A percentile compares a stretch with the other conserved stretches of the same genome.
Conservation (phyloP, 495 filamentous ascomycete genomes). For the Tirmania nivea region DNA sequence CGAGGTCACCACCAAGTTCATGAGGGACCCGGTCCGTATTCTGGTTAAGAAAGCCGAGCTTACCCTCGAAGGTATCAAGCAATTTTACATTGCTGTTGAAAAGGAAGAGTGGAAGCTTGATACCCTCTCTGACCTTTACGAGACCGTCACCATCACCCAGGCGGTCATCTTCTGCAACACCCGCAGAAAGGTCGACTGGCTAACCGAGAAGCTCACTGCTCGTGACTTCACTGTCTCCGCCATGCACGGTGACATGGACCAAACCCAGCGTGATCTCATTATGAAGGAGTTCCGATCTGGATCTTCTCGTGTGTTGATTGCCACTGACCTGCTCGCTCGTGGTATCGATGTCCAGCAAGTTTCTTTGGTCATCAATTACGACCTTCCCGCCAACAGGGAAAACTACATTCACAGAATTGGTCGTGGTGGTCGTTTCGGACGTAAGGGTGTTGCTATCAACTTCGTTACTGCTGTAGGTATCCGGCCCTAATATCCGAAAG, state of each 20-base stretch:
- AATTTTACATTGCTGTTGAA: conserved; percentile 98
- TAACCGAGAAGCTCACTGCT: conserved; percentile 96
- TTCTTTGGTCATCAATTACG: conserved; percentile 98
- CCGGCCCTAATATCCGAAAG: too few species aligned
- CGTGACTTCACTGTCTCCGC: conserved; percentile 94
- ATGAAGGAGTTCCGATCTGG: conserved; percentile 99
- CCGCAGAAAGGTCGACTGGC: conserved; percentile 96
- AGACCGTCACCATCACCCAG: conserved; percentile 96
- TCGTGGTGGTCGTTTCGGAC: conserved; percentile 81
- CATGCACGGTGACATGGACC: conserved; percentile 99
- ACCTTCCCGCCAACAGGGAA: conserved; percentile 93
- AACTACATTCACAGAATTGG: conserved; percentile 99
- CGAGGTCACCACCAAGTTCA: conserved; percentile 99
- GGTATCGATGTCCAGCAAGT: conserved; percentile 99
- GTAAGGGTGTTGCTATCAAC: conserved; percentile 99
- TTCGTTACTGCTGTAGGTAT: conserved; percentile 54
- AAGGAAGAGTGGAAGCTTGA: conserved; percentile 99
- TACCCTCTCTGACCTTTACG: conserved; percentile 97
- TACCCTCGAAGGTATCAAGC: conserved; percentile 93
- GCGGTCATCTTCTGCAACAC: conserved; percentile 99
- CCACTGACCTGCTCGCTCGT: conserved; percentile 89
- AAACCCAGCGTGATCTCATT: conserved; percentile 90
- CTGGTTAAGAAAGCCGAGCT: conserved; percentile 99
- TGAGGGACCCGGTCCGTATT: conserved; percentile 96
- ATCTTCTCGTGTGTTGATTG: conserved; percentile 90